Conservation (phyloP, 1,284 basidiomycete genomes). For the Trametes hirsuta region DNA sequence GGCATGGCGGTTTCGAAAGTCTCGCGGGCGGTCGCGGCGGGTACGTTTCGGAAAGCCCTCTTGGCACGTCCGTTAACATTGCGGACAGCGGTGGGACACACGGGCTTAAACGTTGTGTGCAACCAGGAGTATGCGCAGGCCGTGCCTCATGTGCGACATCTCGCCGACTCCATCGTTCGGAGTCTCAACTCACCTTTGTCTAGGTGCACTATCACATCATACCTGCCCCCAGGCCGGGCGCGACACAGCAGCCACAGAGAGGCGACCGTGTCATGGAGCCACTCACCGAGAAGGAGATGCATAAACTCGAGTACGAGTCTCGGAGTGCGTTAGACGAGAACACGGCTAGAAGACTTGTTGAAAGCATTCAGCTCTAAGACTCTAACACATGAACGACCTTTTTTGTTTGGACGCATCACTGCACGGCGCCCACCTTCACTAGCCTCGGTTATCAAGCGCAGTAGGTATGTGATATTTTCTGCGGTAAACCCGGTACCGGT, state of each 20-base stretch:
- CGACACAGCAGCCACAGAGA: conserved; percentile 4
- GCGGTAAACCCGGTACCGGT: too few species aligned
- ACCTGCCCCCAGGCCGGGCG: conserved; percentile 60
- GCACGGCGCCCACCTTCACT: neutral
- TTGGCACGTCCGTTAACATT: neutral
- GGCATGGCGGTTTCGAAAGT: conserved; percentile 64
- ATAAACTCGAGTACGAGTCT: conserved; percentile 57
- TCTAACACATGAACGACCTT: neutral
- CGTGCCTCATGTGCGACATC: conserved; percentile 66
- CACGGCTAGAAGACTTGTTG: conserved; percentile 51
- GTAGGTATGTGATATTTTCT: neutral
- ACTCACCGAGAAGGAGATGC: conserved; percentile 53
- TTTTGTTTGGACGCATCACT: neutral
- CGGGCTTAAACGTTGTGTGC: conserved; percentile 72
- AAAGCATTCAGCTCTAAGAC: conserved; percentile 42
- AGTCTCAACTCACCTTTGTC: neutral
- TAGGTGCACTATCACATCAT: conserved; percentile 83
- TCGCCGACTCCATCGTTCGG: neutral
- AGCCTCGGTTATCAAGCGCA: neutral
- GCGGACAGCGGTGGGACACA: conserved; percentile 59
- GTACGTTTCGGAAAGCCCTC: conserved; percentile 35
- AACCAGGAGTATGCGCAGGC: conserved; percentile 84
- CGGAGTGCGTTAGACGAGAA: conserved; percentile 62
- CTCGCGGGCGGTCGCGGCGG: conserved; percentile 62
- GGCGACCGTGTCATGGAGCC: conserved; percentile 32